These are phyloP conservation scores for Didymella arachidicola DNA, from an alignment of 2,329 filamentous ascomycete species.

Conservation along the genomic window DNA sequence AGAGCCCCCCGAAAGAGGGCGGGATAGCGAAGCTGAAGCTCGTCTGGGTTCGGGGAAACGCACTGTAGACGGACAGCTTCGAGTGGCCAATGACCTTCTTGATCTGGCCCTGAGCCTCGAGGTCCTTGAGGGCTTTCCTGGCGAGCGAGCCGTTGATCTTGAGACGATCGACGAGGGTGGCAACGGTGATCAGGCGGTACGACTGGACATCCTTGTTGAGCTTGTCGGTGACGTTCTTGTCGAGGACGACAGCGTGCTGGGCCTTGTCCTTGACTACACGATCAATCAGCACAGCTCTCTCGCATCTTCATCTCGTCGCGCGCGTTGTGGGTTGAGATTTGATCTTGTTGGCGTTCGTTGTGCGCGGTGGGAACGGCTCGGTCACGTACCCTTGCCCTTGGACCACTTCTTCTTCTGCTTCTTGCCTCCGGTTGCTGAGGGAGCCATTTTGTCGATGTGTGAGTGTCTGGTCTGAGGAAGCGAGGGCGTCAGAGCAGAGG, in stretches of 20 bases:
- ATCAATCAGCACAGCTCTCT: constrained; percentile 34
- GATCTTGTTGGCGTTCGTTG: constrained; percentile 3
- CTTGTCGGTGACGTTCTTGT: constrained; percentile 97
- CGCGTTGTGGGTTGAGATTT: not conserved
- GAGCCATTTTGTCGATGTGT: constrained; percentile 43
- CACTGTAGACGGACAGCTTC: constrained; percentile 98
- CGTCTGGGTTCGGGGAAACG: constrained; percentile 47
- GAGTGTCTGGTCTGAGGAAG: constrained; percentile 17
- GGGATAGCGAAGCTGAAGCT: too few relatives aligned
- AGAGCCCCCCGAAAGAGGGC: too few relatives aligned
- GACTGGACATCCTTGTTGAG: constrained; percentile 99
- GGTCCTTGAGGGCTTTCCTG: constrained; percentile 84
- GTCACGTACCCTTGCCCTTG: constrained; percentile 65
- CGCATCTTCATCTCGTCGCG: not conserved
- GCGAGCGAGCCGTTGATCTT: constrained; percentile 99
- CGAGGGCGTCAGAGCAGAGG: constrained; percentile 1
- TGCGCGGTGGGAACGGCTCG: constrained; percentile 1
- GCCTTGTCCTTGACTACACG: constrained; percentile 99
- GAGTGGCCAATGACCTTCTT: constrained; percentile 97
- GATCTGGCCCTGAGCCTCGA: constrained; percentile 98
- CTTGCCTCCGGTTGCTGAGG: constrained; percentile 72
- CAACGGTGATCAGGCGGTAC: constrained; percentile 98
- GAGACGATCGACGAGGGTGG: constrained; percentile 97
- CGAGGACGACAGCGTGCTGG: constrained; percentile 98
- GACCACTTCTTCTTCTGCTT: constrained; percentile 87